phyloP scores from a whole-genome alignment of 2,329 filamentous ascomycete genomes.

The Trichoderma sp. region DNA sequence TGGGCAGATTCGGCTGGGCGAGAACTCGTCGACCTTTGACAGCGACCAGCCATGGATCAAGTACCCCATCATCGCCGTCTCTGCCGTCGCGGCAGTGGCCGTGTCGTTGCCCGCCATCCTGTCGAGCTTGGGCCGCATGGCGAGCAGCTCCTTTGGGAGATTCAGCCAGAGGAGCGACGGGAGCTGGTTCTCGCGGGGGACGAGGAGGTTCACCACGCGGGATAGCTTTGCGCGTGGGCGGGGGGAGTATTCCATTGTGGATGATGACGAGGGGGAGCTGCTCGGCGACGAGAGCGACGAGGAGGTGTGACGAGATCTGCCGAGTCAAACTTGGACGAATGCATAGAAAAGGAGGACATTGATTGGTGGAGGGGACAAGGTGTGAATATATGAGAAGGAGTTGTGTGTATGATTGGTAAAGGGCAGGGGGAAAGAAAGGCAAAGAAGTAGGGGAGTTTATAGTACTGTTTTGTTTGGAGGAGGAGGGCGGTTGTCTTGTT shows the following conservation, averaged over 20 bases:
- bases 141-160: conserved; percentile 54
- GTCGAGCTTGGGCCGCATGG: conserved; percentile 71
- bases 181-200: conserved; percentile 58
- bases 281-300: conserved; percentile 93
- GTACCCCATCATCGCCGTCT: conserved; percentile 76
- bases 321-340: neutral
- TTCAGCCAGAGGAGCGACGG: conserved; percentile 53
- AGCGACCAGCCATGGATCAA: conserved; percentile 76
- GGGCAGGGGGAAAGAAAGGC: neutral
- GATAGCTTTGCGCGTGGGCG: conserved; percentile 85
- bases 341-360: too few species aligned
- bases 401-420: conserved; percentile 17
- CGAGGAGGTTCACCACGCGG: conserved; percentile 79
- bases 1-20: conserved; percentile 87
- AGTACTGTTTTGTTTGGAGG: neutral
- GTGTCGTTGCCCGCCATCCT: conserved; percentile 70
- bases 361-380: neutral
- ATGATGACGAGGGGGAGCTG: conserved; percentile 93
- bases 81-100: conserved; percentile 62
- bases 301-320: conserved; percentile 56
- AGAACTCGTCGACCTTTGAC: conserved; percentile 60
- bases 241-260: conserved; percentile 85
- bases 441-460: neutral
- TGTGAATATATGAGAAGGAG: neutral
- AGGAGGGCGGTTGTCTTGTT: neutral